phyloP scores from a whole-genome alignment of 768 basidiomycete species.

The Tulasnella sp. region DNA sequence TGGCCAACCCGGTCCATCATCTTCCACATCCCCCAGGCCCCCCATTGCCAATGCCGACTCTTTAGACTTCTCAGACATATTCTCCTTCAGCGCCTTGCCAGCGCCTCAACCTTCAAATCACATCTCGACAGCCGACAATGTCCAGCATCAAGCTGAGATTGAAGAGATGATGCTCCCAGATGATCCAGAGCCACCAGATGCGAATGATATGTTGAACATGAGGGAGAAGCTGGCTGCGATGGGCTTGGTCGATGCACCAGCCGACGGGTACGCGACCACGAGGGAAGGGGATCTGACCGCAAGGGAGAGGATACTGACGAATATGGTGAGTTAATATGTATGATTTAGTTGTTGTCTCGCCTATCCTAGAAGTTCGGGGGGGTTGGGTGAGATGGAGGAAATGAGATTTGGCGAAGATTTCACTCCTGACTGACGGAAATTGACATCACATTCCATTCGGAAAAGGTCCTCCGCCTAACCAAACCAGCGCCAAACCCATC shows the following conservation, averaged over 20 bases:
- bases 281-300: conserved; percentile 18
- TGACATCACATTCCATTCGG: conserved; percentile 20
- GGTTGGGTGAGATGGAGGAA: no score
- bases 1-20: neutral
- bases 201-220: conserved; percentile 40
- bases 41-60: neutral
- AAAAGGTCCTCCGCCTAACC: conserved; percentile 34
- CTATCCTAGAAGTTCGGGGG: no score
- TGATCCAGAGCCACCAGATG: conserved; percentile 33
- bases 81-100: neutral
- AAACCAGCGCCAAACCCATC: conserved; percentile 18
- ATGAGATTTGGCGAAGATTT: neutral
- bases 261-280: conserved; percentile 18
- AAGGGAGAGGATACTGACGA: conserved; percentile 41
- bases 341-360: no score
- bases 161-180: neutral
- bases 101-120: neutral
- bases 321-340: conserved; percentile 43
- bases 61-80: neutral
- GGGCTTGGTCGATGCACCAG: conserved; percentile 23
- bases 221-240: conserved; percentile 38
- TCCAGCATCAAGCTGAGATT: neutral
- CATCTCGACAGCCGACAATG: neutral
- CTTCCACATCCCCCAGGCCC: neutral
- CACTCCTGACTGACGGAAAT: neutral